Percentiles rank a stretch among this genome's conserved stretches.
These are phyloP conservation scores for Cladophialophora exuberans DNA, from an alignment of 2,329 filamentous ascomycete species.

Conservation along the genomic window DNA sequence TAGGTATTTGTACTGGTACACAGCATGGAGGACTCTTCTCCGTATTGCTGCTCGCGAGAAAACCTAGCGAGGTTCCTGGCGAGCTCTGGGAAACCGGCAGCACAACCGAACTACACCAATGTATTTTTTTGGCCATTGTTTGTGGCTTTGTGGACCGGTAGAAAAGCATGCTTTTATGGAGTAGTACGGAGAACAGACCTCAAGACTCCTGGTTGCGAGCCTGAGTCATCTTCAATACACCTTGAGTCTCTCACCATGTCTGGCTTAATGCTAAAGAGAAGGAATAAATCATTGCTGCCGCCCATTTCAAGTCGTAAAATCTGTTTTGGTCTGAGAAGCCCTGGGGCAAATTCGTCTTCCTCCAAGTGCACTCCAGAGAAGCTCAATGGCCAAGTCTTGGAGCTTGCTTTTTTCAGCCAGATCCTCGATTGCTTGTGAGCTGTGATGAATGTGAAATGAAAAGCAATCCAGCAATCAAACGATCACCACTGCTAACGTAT, in stretches of 20 bases:
- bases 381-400: too few relatives aligned
- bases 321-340: conserved; percentile 14
- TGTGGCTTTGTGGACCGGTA: not conserved
- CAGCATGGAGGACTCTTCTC: too few relatives aligned
- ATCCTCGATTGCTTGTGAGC: not conserved
- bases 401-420: too few relatives aligned
- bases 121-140: not conserved
- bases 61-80: too few relatives aligned
- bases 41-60: too few relatives aligned
- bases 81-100: too few relatives aligned
- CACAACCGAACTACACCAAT: too few relatives aligned
- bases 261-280: not conserved
- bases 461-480: not conserved
- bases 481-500: conserved; percentile 10
- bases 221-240: not conserved
- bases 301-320: conserved; percentile 11
- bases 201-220: not conserved
- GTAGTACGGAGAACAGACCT: not conserved
- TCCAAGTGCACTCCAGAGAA: not conserved
- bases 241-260: not conserved
- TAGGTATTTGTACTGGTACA: too few relatives aligned
- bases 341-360: conserved; percentile 11
- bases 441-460: not conserved
- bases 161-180: too few relatives aligned
- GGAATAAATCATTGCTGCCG: conserved; percentile 2